phyloP scores from a whole-genome alignment of 2,329 filamentous ascomycete genomes.

The Fusarium nanum region DNA sequence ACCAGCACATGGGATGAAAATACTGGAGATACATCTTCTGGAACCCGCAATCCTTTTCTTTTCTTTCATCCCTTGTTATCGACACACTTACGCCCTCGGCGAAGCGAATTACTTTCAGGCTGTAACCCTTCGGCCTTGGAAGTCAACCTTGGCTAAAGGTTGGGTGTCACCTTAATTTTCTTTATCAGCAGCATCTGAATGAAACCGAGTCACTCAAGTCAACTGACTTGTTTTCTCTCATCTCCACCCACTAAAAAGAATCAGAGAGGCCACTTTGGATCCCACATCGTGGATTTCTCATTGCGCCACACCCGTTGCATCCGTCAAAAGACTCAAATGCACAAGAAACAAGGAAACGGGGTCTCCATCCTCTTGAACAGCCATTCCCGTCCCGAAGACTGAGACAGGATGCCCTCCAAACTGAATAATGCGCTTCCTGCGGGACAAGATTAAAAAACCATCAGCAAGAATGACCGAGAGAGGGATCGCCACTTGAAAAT shows the following conservation, averaged over 20 bases:
- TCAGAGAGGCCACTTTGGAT: conserved; percentile 24
- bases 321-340: conserved; percentile 16
- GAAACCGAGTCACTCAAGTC: background rate
- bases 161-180: conserved; percentile 2
- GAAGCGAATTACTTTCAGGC: background rate
- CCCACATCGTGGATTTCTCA: conserved; percentile 18
- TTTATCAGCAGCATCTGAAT: background rate
- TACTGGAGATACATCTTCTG: background rate
- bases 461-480: conserved; percentile 16
- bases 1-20: background rate
- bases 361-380: conserved; percentile 24
- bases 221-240: conserved; percentile 6
- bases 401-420: conserved; percentile 45
- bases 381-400: conserved; percentile 39
- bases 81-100: background rate
- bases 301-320: conserved; percentile 40
- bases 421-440: conserved; percentile 40
- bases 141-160: conserved; percentile 16
- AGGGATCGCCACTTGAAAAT: conserved; percentile 30
- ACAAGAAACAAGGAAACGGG: conserved; percentile 32
- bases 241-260: conserved; percentile 23
- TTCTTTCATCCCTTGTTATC: background rate
- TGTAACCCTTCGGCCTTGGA: conserved; percentile 3
- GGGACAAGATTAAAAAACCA: conserved; percentile 10
- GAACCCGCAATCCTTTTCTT: background rate